Base-by-base conservation (phyloP, 257 asterid genomes). In the Pogostemon cablin region DNA sequence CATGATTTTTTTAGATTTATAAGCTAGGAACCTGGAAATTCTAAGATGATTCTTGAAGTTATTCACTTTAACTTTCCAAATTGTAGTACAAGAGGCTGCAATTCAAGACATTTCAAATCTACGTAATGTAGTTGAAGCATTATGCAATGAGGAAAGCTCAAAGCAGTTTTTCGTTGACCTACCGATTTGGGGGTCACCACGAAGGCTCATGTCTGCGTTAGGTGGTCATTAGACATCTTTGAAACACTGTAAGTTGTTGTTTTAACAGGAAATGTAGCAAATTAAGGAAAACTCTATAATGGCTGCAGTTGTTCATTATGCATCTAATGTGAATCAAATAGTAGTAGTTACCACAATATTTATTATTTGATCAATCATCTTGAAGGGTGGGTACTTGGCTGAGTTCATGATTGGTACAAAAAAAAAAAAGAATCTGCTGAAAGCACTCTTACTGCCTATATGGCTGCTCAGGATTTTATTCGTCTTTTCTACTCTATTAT, bases 151-250 rank as follows among this genome's bases (percentile, higher is more conserved):
- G 67, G 90, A 86, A 52, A 84, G 86, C 47, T 12, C 77, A 65
- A 85, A 72, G 75, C 82, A 77, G 65, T 72, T 76, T 62, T 78
- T 89, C 52, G 72, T 57, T 11, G 88, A 83, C 73, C 84, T 92
- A 44, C 93, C 92, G 2, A 74, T 92, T 70, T 92, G 96, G 98
- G 86, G 80, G 0, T 77, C 88, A 1, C 95, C 96, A 0, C 75
- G 60, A 6, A 85, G 81, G 63, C 85, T 92, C 52, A 74, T 92
- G 75, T 67, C 82, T 17, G 89, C 87, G 11, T 73, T 92, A 25
- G 77, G 80, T 72, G 75, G 80, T 52, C 86, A 72, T 32, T 82
- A 72, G 72, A 67, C 43, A 10, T 65, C 32, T 20, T 25, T 15
- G 40, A 11, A 48, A 62, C 49, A 43, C 35, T 50, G 20, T 68